phyloP scores from a whole-genome alignment of 2,329 filamentous ascomycete genomes.

The Aspergillus hortae region DNA sequence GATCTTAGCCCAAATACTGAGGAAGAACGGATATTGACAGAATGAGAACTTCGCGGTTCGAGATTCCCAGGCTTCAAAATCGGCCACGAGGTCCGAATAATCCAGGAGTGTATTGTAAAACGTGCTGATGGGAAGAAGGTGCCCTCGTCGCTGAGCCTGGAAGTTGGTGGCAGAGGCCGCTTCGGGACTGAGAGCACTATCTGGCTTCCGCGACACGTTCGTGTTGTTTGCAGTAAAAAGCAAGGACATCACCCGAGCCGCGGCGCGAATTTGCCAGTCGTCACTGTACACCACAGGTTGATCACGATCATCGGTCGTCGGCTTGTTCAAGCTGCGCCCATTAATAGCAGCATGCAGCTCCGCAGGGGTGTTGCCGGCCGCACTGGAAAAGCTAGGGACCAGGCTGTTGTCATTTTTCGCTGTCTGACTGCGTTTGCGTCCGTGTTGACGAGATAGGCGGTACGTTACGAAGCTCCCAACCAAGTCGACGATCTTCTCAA shows the following conservation, averaged over 20 bases:
- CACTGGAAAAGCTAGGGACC: constrained; percentile 67
- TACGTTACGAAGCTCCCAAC: constrained; percentile 77
- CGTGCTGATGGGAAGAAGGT: constrained; percentile 72
- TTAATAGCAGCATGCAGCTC: constrained; percentile 75
- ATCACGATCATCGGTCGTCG: constrained; percentile 51
- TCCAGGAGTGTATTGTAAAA: constrained; percentile 89
- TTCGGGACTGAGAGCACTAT: constrained; percentile 25
- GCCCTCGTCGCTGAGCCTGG: constrained; percentile 52
- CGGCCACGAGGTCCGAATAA: constrained; percentile 76
- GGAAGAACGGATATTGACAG: constrained; percentile 86
- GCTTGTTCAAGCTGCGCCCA: constrained; percentile 46
- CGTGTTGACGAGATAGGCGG: constrained; percentile 67
- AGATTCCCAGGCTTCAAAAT: constrained; percentile 85
- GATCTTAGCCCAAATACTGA: constrained; percentile 91
- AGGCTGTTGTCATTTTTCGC: constrained; percentile 57
- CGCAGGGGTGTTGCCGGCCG: constrained; percentile 61
- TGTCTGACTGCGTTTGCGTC: constrained; percentile 59
- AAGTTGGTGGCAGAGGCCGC: constrained; percentile 39
- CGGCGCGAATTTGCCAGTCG: constrained; percentile 86
- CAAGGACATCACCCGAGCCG: constrained; percentile 73
- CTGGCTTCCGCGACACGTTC: constrained; percentile 36
- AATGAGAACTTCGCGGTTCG: constrained; percentile 74
- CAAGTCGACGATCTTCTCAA: constrained; percentile 72
- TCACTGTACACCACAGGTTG: constrained; percentile 63
- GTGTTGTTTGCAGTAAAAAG: constrained; percentile 78